Evolutionary conservation across 345 rosid species (phyloP), one percentile per base, ranked within the genome.

Genomic region (Lumnitzera littorea): DNA sequence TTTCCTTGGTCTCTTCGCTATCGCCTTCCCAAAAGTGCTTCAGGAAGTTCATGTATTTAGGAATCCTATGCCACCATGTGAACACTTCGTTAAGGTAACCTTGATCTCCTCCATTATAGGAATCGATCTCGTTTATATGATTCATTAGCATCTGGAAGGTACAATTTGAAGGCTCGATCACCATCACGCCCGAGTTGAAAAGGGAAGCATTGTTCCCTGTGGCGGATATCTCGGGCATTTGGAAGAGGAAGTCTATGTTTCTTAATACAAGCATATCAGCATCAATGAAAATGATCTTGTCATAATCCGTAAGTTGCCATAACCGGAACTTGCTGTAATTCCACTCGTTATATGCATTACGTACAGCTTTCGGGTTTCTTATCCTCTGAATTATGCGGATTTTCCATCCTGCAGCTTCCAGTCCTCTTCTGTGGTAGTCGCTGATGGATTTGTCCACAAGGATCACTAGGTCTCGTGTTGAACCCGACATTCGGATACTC

Each of bases 261-360:
- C 76, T 64, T 24, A 79, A 73, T 12, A 79, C 58, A 16, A 79
- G 75, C 68, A 75, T 57, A 62, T 79, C 83, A 1, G 83, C 78
- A 23, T 79, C 78, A 25, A 79, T 72, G 69, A 79, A 79, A 48
- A 79, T 65, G 59, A 79, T 72, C 74, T 79, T 79, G 77, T 75
- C 80, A 49, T 79, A 79, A n/a, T 79, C 71, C 2, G 83, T 75
- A 64, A 75, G 58, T 70, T 79, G 83, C 83, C 83, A 79, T 31
- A 79, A 72, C 46, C 80, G 75, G 66, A 79, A 75, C 65, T 79
- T 79, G 69, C 83, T 79, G 66, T 79, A 79, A 62, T 79, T 79
- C 80, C 80, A 79, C 63, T 79, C 80, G 23, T 75, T 79, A 68
- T 79, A 79, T 16, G 83, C 78, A 31, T 70, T 73, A 2, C 48